Evolutionary conservation across 1,139 yeast genomes (phyloP).

Genomic region (Blastobotrys apis): DNA sequence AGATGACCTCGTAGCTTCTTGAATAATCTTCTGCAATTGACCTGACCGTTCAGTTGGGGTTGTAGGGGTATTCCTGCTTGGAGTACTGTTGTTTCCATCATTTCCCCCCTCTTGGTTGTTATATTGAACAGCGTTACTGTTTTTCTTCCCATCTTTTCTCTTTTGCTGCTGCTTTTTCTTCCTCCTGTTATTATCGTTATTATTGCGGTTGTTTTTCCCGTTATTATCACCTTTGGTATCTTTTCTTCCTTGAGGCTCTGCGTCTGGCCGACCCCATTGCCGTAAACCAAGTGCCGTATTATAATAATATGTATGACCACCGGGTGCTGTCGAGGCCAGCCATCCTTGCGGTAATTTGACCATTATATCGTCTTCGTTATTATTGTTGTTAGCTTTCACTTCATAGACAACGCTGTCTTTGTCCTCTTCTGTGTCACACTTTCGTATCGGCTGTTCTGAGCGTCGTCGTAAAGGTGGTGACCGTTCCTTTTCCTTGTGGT

Average conservation of each 20-base stretch:
- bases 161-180: slow-evolving; percentile 6
- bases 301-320: slow-evolving; percentile 48
- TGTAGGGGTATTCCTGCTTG: neutral
- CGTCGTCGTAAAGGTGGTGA: slow-evolving; percentile 1
- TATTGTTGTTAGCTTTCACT: slow-evolving; percentile 3
- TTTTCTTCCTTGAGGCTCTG: slow-evolving; percentile 1
- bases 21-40: neutral
- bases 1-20: neutral
- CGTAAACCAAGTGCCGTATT: slow-evolving; percentile 46
- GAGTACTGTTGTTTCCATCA: neutral
- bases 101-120: neutral
- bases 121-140: neutral
- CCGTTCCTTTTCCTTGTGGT: slow-evolving; percentile 3
- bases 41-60: neutral
- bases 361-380: neutral
- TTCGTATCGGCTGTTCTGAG: neutral
- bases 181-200: neutral
- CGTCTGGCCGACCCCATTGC: slow-evolving; percentile 57
- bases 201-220: slow-evolving; percentile 1
- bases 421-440: neutral
- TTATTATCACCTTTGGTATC: neutral
- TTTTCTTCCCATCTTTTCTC: slow-evolving; percentile 3
- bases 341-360: slow-evolving; percentile 31
- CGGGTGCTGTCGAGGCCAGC: slow-evolving; percentile 32
- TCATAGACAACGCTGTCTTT: neutral